Evolutionary conservation across 2,329 filamentous ascomycete genomes (phyloP).

Genomic region (Penicillium nordicum): DNA sequence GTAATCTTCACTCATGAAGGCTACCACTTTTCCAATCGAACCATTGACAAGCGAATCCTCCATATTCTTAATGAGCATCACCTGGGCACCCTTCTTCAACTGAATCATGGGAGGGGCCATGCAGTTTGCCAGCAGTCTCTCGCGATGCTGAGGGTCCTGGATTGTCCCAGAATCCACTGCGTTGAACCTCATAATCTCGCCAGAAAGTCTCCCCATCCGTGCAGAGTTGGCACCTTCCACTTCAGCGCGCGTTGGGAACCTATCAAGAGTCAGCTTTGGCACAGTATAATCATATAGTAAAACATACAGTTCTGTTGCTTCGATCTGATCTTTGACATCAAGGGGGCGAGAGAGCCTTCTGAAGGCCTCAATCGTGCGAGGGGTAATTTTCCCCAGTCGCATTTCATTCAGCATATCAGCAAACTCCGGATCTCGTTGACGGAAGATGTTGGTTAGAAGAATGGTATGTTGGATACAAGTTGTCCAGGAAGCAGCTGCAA

Average conservation of each 20-base stretch:
- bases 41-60: constrained; percentile 93
- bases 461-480: constrained; percentile 95
- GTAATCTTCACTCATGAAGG: constrained; percentile 69
- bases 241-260: constrained; percentile 83
- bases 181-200: constrained; percentile 65
- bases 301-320: constrained; percentile 75
- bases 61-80: constrained; percentile 99
- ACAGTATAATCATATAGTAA: background rate
- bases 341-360: constrained; percentile 68
- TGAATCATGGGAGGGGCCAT: constrained; percentile 82
- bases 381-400: constrained; percentile 77
- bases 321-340: constrained; percentile 67
- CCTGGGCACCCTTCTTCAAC: constrained; percentile 87
- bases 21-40: constrained; percentile 79
- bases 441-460: constrained; percentile 90
- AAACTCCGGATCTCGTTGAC: constrained; percentile 87
- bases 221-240: constrained; percentile 81
- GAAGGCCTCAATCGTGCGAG: constrained; percentile 74
- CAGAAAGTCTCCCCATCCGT: constrained; percentile 69
- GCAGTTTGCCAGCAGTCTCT: constrained; percentile 80
- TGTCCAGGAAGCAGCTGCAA: constrained; percentile 86
- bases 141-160: constrained; percentile 63
- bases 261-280: constrained; percentile 30
- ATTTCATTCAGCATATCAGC: constrained; percentile 97
- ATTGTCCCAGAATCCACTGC: constrained; percentile 70